Base-by-base conservation (phyloP, 495 filamentous ascomycete species). In the Penicillium crystallinum region DNA sequence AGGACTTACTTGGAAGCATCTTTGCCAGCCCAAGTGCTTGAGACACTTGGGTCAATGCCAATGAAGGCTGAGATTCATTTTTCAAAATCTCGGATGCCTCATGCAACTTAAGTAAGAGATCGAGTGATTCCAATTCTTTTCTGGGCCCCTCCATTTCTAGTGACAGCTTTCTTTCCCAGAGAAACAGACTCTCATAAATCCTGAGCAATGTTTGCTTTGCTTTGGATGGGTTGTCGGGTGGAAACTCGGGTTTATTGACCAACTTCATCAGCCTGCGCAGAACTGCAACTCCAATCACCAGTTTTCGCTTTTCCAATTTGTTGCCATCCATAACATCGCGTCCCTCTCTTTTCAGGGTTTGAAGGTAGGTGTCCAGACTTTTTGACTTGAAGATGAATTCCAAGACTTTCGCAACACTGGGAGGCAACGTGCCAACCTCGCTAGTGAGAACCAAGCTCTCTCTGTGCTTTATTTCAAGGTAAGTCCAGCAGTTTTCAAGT, bases 21-120 rank as follows among this genome's bases (percentile, higher is more conserved):
- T 46, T 38, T 11, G 40, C 38, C 15, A 59, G 29, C 33, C 49
- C 44, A 17, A 56, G 29, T 15, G 14, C 14, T 11, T 40, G 40
- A 10, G 21, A 52, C 23, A 43, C 23, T 8, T 46, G 46, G 8
- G 42, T 49, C 33, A 39, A n/a, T 1, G 41, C n/a, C 43, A 42
- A 21, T 37, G 45, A 22, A 17, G 35, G 21, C 6, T 4, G 17
- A 11, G 17, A 40, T 21, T 34, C 6, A 1, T 6, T 33, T 17
- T 21, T 31, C 47, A 41, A 23, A 7, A 41, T 49, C 25, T 31
- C 8, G 17, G 17, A 17, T 6, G 47, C 47, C 33, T 40, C 21
- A 2, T 25, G 19, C 27, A 50, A 19, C 29, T 50, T 50, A 18
- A 33, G 8, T 39, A 41, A 11, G 2, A 41, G 29, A 6, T 50